Evolutionary conservation across 164 flowering plant genomes (phyloP).

Genomic region (Magnolia officinalis): DNA sequence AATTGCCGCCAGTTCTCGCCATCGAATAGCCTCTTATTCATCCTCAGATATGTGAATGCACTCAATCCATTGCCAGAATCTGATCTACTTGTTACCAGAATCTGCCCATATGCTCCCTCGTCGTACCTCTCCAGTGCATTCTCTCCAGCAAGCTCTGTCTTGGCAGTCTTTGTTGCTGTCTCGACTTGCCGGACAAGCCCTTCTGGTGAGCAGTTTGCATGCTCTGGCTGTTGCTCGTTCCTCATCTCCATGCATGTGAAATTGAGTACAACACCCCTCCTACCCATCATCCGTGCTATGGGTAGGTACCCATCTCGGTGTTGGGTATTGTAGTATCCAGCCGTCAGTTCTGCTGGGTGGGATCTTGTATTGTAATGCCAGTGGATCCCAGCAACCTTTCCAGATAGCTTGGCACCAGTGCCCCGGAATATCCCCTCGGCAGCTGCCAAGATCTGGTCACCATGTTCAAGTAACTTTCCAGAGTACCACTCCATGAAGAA

Average conservation of each 20-base stretch:
- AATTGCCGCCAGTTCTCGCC: slow-evolving; percentile 73
- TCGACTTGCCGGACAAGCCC: slow-evolving; percentile 75
- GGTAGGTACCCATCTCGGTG: slow-evolving; percentile 69
- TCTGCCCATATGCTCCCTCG: slow-evolving; percentile 56
- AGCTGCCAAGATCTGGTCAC: slow-evolving; percentile 57
- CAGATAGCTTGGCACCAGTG: slow-evolving; percentile 75
- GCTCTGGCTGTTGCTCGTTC: slow-evolving; percentile 66
- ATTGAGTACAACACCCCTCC: slow-evolving; percentile 61
- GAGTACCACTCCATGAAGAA: slow-evolving; percentile 90
- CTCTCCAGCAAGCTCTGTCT: slow-evolving; percentile 80
- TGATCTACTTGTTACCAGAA: slow-evolving; percentile 64
- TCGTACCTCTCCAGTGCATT: slow-evolving; percentile 92
- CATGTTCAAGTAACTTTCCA: slow-evolving; percentile 60
- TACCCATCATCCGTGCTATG: slow-evolving; percentile 59
- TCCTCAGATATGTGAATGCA: slow-evolving; percentile 77
- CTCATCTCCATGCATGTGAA: slow-evolving; percentile 98
- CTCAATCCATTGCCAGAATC: slow-evolving; percentile 70
- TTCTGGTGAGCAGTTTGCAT: slow-evolving; percentile 83
- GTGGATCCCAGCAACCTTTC: slow-evolving; percentile 88
- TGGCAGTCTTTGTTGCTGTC: slow-evolving; percentile 52
- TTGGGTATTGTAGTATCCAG: slow-evolving; percentile 89
- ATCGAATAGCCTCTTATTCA: slow-evolving; percentile 83
- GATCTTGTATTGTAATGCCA: slow-evolving; percentile 88
- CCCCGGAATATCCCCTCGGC: slow-evolving; percentile 67
- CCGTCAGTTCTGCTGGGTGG: slow-evolving; percentile 91